Conservation (phyloP, 2,329 filamentous ascomycete species). For the Blumeria hordei region DNA sequence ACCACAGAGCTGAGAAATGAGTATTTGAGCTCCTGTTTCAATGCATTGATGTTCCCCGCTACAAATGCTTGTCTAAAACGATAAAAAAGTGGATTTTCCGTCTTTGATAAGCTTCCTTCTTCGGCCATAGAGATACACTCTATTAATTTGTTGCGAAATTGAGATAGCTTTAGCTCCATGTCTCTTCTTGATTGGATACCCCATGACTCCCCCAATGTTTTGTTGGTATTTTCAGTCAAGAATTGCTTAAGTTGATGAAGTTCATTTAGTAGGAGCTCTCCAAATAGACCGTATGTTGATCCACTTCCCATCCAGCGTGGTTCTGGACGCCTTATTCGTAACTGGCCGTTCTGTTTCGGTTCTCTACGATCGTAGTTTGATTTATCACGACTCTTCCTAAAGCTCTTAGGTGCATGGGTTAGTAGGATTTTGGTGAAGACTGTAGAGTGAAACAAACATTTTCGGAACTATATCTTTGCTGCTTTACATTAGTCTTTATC, state of each 20-base stretch:
- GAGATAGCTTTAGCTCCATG: constrained; percentile 4
- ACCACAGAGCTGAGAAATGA: constrained; percentile 40
- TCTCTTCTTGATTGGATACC: constrained; percentile 5
- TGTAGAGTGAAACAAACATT: too few relatives aligned
- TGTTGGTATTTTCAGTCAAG: background rate
- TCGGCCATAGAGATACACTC: constrained; percentile 5
- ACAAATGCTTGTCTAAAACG: constrained; percentile 34
- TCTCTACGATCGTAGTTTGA: too few relatives aligned
- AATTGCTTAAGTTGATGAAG: background rate
- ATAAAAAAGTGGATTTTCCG: constrained; percentile 9
- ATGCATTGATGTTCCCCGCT: constrained; percentile 22
- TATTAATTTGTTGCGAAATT: constrained; percentile 4
- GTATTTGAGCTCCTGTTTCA: constrained; percentile 36
- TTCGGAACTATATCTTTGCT: too few relatives aligned
- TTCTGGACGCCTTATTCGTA: background rate
- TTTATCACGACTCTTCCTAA: too few relatives aligned
- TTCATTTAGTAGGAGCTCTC: constrained; percentile 3
- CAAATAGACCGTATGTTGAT: constrained; percentile 6
- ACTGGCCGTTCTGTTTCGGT: too few relatives aligned
- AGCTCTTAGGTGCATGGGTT: too few relatives aligned
- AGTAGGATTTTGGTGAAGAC: too few relatives aligned
- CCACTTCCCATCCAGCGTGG: background rate
- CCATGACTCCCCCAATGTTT: constrained; percentile 2
- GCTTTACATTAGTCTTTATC: too few relatives aligned
- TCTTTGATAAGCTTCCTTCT: constrained; percentile 3